Base-by-base conservation (phyloP, 495 filamentous ascomycete species). In the Aspergillus funiculosus region DNA sequence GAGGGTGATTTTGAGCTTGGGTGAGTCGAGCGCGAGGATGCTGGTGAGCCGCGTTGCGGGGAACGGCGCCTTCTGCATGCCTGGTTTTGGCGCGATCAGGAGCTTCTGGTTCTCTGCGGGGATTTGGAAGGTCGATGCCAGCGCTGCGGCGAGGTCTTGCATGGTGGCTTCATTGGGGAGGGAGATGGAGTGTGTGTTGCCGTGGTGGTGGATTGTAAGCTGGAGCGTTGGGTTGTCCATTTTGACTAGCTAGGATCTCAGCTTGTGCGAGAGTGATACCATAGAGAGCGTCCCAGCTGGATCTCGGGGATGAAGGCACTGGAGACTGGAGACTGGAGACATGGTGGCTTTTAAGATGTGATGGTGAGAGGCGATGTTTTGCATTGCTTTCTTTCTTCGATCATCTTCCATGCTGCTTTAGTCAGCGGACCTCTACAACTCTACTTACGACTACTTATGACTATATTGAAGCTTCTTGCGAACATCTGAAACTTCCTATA, bases 91-190 rank as follows among this genome's bases (percentile, higher is more conserved):
- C 5, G 82, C 69, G 53, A 84, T 77, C 59, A 90, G 78, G 62
- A 87, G 72, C 57, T 89, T 90, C 60, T 90, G 87, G 64, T 89
- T 82, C 7, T 70, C 54, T 18, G 66, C 50, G 3, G 86, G 83
- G 46, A 92, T 82, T 42, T 73, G 74, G 21, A 90, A 72, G 20
- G 53, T 59, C 18, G 59, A 52, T 38, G 79, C 61, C 51, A 86
- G 74, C 19, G 59, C 54, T 39, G 66, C 43, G 19, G 78, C 72
- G 48, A 92, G 83, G 66, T 87, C 83, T 59, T 74, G 64, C 31
- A 86, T 74, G 47, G 85, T 92, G 51, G 90, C 82, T 63, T 75
- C 84, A 9, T 80, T 74, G 19, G 74, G 79, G 45, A 79, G 64
- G 2, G 60, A 84, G 24, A 89, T 82, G 14, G 81, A 87, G 5